phyloP scores from a whole-genome alignment of 495 filamentous ascomycete genomes.

The Neurospora sp. region DNA sequence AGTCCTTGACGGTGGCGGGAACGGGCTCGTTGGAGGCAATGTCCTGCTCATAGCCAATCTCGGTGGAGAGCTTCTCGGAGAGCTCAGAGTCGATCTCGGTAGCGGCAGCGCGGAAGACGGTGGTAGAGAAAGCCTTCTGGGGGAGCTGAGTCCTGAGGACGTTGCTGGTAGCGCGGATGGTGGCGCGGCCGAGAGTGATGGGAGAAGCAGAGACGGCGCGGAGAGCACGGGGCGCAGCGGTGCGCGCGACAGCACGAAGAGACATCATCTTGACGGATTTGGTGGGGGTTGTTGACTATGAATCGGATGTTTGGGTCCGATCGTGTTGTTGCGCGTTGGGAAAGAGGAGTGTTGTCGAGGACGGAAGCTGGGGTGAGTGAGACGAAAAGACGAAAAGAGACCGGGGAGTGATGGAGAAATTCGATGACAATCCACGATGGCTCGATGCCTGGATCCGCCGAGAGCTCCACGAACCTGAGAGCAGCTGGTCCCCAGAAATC shows the following conservation, averaged over 20 bases:
- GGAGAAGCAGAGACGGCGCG: conserved; percentile 48
- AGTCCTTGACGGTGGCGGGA: conserved; percentile 58
- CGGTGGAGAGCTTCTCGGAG: conserved; percentile 63
- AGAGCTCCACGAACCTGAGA: not conserved
- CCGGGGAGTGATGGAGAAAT: not conserved
- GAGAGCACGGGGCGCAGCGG: conserved; percentile 53
- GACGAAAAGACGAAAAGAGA: not conserved
- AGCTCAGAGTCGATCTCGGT: conserved; percentile 61
- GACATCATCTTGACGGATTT: conserved; percentile 56
- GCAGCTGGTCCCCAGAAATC: not conserved
- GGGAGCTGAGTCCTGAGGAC: conserved; percentile 27
- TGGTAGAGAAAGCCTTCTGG: conserved; percentile 62
- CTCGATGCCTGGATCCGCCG: not conserved
- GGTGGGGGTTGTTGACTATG: not conserved
- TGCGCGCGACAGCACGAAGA: conserved; percentile 58
- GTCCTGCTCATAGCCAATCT: conserved; percentile 57
- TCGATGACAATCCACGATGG: not conserved
- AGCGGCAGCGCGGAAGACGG: conserved; percentile 41
- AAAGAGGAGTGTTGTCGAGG: not conserved
- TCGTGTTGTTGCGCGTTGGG: conserved; percentile 1
- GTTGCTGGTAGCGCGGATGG: conserved; percentile 16
- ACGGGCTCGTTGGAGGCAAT: conserved; percentile 48
- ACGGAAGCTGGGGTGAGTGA: not conserved
- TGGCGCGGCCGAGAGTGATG: conserved; percentile 35
- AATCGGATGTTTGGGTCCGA: not conserved